Conservation (phyloP, 345 rosid genomes). For the Sonneratia caseolaris region DNA sequence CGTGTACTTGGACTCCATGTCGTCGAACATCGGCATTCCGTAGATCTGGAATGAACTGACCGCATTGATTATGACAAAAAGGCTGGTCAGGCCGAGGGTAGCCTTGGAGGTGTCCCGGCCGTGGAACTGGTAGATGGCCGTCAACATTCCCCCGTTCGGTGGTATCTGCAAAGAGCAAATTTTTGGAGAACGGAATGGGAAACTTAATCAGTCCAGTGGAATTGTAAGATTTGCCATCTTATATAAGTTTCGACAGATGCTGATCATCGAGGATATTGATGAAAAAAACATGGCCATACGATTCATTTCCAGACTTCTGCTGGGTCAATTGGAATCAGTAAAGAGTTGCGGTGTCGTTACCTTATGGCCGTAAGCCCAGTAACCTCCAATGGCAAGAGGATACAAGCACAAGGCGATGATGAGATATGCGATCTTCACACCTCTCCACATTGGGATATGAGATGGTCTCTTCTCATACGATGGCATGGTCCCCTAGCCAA, state of each 20-base stretch:
- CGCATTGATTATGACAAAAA: constrained; percentile 15
- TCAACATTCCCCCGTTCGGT: constrained; percentile 16
- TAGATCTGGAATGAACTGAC: constrained; percentile 17
- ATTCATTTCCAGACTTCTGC: background rate
- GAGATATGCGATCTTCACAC: constrained; percentile 16
- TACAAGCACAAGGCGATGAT: constrained; percentile 13
- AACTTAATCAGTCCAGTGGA: background rate
- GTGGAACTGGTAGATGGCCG: constrained; percentile 16
- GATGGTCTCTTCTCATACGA: constrained; percentile 17
- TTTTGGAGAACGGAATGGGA: background rate
- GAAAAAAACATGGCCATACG: background rate
- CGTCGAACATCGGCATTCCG: constrained; percentile 18
- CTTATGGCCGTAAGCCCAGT: constrained; percentile 21
- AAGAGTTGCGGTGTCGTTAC: background rate
- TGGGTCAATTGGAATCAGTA: too few species aligned
- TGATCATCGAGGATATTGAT: background rate
- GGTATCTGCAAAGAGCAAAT: constrained; percentile 7
- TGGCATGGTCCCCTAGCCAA: constrained; percentile 15
- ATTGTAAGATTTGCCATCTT: background rate
- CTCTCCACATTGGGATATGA: constrained; percentile 19
- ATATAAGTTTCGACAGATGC: background rate
- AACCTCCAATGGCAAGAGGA: constrained; percentile 19
- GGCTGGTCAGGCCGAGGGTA: constrained; percentile 11
- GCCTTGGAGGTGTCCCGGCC: constrained; percentile 17
- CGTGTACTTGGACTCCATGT: constrained; percentile 19